Evolutionary conservation across 148 eudicot genomes (phyloP), one percentile per base, ranked within the genome.

Genomic region (Rhododendron griersonianum): DNA sequence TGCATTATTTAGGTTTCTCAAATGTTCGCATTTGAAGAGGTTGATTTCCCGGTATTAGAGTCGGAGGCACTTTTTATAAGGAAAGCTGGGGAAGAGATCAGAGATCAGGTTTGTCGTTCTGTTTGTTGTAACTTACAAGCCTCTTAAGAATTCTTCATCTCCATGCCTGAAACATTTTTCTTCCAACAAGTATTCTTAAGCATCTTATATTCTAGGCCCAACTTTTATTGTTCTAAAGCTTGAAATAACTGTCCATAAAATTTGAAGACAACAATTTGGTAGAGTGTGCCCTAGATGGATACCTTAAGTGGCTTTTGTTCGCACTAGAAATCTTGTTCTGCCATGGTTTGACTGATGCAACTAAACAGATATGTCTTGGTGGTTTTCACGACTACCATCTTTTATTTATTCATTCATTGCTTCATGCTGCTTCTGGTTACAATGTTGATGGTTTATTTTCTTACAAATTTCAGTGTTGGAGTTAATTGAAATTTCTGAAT

Each of bases 51-150:
- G 1, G 91, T 91, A 5, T 90, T 92, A 8, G 94, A 92, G 83
- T 91, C 94, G 2, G 94, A 92, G 90, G 94, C 94, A 35, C 83
- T 92, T 79, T 92, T 71, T 73, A 90, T 91, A 37, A 89, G 94
- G 76, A 92, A 92, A 87, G 94, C 94, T 35, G 94, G 94, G 86
- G 94, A 92, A 86, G 94, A 92, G 88, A 92, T 92, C 7, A 88
- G 90, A 78, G 94, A 92, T 55, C 94, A 92, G 92, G 94, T 90
- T 80, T 51, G 59, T 84, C 28, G 37, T 16, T 25, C 33, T n/a
- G 53, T 80, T 78, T 8, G 48, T 76, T 76, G 50, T 41, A 45
- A 78, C 15, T 21, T 39, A 10, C 33, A 9, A 41, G 81, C 30
- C 55, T 78, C 81, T 78, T 45, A 44, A 78, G 25, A 23, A 78